Base-by-base conservation (phyloP, 2,329 filamentous ascomycete genomes). In the Cytospora leucostoma region DNA sequence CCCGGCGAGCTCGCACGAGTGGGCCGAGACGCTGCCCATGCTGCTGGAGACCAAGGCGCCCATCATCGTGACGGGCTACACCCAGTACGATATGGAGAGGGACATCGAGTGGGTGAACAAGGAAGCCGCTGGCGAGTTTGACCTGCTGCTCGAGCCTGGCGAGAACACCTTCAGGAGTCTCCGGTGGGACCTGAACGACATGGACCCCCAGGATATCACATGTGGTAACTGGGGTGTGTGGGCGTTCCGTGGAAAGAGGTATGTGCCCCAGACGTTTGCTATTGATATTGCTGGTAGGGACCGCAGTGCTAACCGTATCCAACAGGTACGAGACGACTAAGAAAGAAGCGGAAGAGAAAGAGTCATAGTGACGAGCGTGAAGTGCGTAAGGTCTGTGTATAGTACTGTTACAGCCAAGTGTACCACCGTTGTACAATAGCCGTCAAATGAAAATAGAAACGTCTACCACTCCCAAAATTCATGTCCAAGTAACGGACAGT, bases 181-280 rank as follows among this genome's bases (percentile, higher is more conserved):
- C 74, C 84, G 94, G 71, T 99, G 96, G 96, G 96, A 99, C 77
- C 76, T 99, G 72, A 97, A 99, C 72, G 96, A 99, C 73, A 79
- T 95, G 67, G 95, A 97, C 74, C 93, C 94, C 7, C 91, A 96
- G 73, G 95, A 98, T 76, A 82, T 98, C 67, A 97, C 89, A 70
- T 96, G 92, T 72, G 94, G 95, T 61, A 99, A 99, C 76, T 99
- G 93, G 92, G 95, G 95, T 12, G 82, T 97, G 2, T 99, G 96
- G 92, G 93, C 90, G 15, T 99, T 99, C 81, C 87, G 95, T 78
- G 95, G 95, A 70, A 99, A 99, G 86, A 90, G 94, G 86, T 97
- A 85, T 70, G 85, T 76, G 56, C 44, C 57, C 56, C 64, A 60
- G 65, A 27, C 27, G 27, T 53, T 7, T 40, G 35, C 8, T 12